Base-by-base conservation (phyloP, 257 asterid genomes). In the Salvia splendens region DNA sequence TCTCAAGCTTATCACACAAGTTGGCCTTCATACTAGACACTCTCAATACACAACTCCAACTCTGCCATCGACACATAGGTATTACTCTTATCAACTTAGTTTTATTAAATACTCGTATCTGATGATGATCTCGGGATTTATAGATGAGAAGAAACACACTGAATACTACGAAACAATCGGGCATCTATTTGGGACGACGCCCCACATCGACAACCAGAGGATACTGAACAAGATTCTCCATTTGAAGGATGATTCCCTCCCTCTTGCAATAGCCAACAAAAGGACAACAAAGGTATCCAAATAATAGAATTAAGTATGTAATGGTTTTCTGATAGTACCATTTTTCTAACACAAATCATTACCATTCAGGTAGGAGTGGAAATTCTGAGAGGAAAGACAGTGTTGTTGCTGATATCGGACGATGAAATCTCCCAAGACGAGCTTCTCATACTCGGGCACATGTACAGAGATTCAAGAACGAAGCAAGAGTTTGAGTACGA, bases 131-230 rank as follows among this genome's bases (percentile, higher is more conserved):
- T 60, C 24, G 16, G 43, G 47, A 12, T 67, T 16, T 72, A 79
- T 86, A 91, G 96, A 67, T 68, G 88, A 80, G 65, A 85, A 74
- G 84, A 85, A 65, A 58, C 86, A 84, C 4, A 35, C n/a, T 2
- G 95, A 91, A 36, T 81, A 83, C 84, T 85, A 63, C 7, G 79
- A 80, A 12, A 80, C 77, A 73, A 80, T 91, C 16, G 73, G 79
- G 58, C 84, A 72, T 71, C 70, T 85, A 41, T 86, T 89, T 32
- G 87, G 71, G 35, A 70, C 84, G 7, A 66, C 87, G 3, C 81
- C 83, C 6, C 96, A 91, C 75, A 12, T 67, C 32, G 94, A 91
- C 84, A 91, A 87, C 86, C 83, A 85, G 78, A 85, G 73, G 73
- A 51, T 84, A 61, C 77, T 86, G 33, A 81, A 81, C 71, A 87